Conservation (phyloP, 179 eudicot species). For the Beta corolliflora region DNA sequence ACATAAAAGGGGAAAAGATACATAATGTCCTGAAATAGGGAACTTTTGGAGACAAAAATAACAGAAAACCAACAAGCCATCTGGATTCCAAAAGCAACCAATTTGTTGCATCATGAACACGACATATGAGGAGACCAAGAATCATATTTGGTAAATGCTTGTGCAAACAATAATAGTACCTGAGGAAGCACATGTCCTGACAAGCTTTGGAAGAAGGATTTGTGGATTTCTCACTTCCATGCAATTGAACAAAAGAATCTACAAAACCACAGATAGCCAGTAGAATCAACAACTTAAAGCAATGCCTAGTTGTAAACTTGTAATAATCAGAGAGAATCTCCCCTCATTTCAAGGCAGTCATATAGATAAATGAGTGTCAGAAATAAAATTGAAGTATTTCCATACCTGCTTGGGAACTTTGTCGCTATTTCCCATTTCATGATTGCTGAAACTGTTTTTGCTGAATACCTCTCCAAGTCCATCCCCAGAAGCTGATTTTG, state of each 20-base stretch:
- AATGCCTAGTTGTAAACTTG: not conserved
- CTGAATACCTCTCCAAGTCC: constrained; percentile 24
- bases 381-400: constrained; percentile 3
- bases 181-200: constrained; percentile 67
- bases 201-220: constrained; percentile 66
- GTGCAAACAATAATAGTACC: constrained; percentile 41
- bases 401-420: constrained; percentile 51
- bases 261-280: constrained; percentile 18
- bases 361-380: not conserved
- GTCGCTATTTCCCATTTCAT: constrained; percentile 18
- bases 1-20: not conserved
- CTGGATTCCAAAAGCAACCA: not conserved
- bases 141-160: not conserved
- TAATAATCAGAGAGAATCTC: not conserved
- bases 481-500: constrained; percentile 26
- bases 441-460: constrained; percentile 38
- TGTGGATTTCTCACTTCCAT: constrained; percentile 86
- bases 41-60: not conserved
- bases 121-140: not conserved
- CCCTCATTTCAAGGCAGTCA: not conserved
- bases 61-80: constrained; percentile 2
- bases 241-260: constrained; percentile 87
- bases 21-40: not conserved
- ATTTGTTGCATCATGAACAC: not conserved
- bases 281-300: not conserved